A percentile compares a stretch with the other conserved stretches of the same genome.
phyloP scores from a whole-genome alignment of 768 basidiomycete species.

The Leccinellum rugosiceps region DNA sequence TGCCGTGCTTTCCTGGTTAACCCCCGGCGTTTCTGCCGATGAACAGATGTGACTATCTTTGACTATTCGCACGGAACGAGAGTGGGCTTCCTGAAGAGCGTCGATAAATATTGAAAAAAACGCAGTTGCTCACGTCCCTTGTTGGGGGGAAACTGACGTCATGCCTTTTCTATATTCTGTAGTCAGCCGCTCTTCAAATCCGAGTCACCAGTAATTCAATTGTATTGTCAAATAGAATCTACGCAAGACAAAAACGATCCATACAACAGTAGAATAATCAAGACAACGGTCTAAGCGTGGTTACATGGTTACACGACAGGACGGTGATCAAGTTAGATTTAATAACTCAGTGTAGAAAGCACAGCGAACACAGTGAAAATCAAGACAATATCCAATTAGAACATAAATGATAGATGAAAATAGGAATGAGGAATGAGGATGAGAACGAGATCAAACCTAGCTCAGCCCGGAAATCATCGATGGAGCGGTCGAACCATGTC shows the following conservation, averaged over 20 bases:
- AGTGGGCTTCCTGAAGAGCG: conserved; percentile 57
- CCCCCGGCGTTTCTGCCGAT: not conserved
- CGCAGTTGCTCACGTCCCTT: no score
- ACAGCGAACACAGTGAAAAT: not conserved
- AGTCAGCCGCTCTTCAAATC: no score
- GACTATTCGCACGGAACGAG: conserved; percentile 54
- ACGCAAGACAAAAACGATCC: not conserved
- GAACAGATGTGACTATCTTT: conserved; percentile 56
- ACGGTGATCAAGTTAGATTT: not conserved
- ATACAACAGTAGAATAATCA: not conserved
- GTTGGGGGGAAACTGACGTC: no score
- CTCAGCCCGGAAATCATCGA: conserved; percentile 47
- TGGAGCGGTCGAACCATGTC: conserved; percentile 39
- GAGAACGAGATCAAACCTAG: conserved; percentile 2
- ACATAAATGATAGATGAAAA: not conserved
- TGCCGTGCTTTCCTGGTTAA: not conserved
- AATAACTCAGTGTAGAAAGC: not conserved
- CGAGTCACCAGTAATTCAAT: not conserved
- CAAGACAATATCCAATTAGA: conserved; percentile 16
- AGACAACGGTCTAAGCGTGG: not conserved
- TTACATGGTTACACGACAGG: not conserved
- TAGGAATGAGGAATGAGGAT: not conserved
- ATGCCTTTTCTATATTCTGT: no score
- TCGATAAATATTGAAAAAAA: conserved; percentile 30
- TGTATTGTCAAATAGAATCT: not conserved